Evolutionary conservation across 2,329 filamentous ascomycete species (phyloP).

Genomic region (Diaporthe citri): DNA sequence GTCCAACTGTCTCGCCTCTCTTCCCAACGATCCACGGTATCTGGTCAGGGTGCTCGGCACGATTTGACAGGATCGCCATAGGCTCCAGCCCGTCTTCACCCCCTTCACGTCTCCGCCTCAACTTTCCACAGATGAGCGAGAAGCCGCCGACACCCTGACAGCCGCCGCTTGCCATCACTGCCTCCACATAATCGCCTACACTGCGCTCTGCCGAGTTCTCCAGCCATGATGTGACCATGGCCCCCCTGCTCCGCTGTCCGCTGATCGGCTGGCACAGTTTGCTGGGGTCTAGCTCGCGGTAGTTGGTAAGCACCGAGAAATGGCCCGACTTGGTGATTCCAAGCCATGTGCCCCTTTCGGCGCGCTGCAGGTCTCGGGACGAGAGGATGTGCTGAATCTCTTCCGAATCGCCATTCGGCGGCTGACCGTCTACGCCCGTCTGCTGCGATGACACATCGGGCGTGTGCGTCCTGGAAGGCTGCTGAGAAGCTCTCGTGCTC

Average conservation of each 20-base stretch:
- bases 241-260: slow-evolving; percentile 70
- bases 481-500: slow-evolving; percentile 53
- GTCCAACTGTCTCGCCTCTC: slow-evolving; percentile 65
- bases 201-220: slow-evolving; percentile 61
- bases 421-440: slow-evolving; percentile 31
- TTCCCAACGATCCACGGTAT: slow-evolving; percentile 70
- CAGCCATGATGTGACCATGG: slow-evolving; percentile 74
- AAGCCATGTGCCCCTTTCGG: slow-evolving; percentile 75
- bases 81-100: slow-evolving; percentile 54
- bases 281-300: slow-evolving; percentile 66
- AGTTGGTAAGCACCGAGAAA: slow-evolving; percentile 76
- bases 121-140: slow-evolving; percentile 74
- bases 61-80: slow-evolving; percentile 73
- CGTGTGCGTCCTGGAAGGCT: slow-evolving; percentile 34
- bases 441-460: slow-evolving; percentile 34
- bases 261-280: slow-evolving; percentile 66
- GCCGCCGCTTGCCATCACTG: slow-evolving; percentile 64
- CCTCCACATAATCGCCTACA: slow-evolving; percentile 63
- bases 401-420: slow-evolving; percentile 31
- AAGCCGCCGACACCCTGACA: slow-evolving; percentile 75
- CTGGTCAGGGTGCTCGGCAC: slow-evolving; percentile 63
- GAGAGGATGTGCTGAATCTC: slow-evolving; percentile 63
- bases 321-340: slow-evolving; percentile 71
- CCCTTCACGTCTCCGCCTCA: slow-evolving; percentile 51
- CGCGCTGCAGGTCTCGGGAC: slow-evolving; percentile 71